Conservation (phyloP, 2,329 filamentous ascomycete genomes). For the Exophiala sp. region DNA sequence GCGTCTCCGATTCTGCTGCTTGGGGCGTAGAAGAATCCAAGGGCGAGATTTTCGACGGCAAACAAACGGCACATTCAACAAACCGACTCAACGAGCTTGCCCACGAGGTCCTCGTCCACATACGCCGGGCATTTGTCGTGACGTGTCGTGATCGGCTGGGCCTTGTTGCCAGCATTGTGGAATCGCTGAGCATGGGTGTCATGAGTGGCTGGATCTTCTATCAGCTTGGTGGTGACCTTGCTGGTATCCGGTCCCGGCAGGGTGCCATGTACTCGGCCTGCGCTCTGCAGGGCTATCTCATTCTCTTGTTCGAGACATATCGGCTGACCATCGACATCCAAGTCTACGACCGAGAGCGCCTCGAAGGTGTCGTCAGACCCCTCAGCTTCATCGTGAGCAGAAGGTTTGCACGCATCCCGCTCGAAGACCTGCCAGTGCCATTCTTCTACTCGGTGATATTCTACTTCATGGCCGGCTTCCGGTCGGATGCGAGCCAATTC, state of each 20-base stretch:
- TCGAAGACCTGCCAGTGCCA: constrained; percentile 68
- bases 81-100: constrained; percentile 3
- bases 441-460: constrained; percentile 64
- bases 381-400: constrained; percentile 65
- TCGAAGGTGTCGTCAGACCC: constrained; percentile 65
- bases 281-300: constrained; percentile 68
- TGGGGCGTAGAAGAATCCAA: background rate
- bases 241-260: constrained; percentile 67
- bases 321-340: constrained; percentile 68
- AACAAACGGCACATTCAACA: constrained; percentile 1
- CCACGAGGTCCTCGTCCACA: constrained; percentile 49
- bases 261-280: constrained; percentile 67
- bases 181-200: constrained; percentile 64
- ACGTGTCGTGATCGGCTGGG: constrained; percentile 73
- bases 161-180: constrained; percentile 62
- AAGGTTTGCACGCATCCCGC: constrained; percentile 60
- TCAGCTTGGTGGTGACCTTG: constrained; percentile 56
- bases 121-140: constrained; percentile 61
- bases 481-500: constrained; percentile 57
- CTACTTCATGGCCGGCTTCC: constrained; percentile 74
- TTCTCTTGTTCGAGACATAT: constrained; percentile 70
- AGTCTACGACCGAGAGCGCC: constrained; percentile 68
- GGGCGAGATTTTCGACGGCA: background rate
- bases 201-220: constrained; percentile 70
- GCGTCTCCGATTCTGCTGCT: background rate